A percentile compares a stretch with the other conserved stretches of the same genome.
These are phyloP conservation scores for Suaeda aralocaspica DNA, from an alignment of 148 eudicot species.

Conservation along the genomic window DNA sequence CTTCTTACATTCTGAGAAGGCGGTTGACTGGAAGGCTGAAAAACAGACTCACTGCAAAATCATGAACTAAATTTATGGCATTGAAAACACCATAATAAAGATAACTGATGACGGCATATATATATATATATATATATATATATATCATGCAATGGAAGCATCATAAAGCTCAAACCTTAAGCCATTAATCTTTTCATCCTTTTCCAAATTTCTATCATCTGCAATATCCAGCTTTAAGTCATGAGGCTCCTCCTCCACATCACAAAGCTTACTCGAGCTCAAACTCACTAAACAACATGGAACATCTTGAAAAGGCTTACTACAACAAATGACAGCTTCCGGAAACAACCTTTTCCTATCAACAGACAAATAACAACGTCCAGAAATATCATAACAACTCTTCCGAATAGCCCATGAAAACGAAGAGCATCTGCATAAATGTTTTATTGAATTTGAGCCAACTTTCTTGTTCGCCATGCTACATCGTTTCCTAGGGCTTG, in stretches of 20 bases:
- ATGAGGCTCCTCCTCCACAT: constrained; percentile 36
- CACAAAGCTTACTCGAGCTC: constrained; percentile 37
- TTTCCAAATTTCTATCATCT: constrained; percentile 27
- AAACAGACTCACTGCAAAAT: constrained; percentile 34
- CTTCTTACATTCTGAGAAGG: constrained; percentile 30
- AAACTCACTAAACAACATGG: constrained; percentile 30
- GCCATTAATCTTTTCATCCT: constrained; percentile 13
- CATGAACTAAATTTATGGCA: constrained; percentile 10
- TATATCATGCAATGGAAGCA: constrained; percentile 6
- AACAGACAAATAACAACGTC: constrained; percentile 26
- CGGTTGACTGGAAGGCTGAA: constrained; percentile 23
- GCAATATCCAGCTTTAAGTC: constrained; percentile 22
- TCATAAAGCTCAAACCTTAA: constrained; percentile 27
- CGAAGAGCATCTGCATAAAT: constrained; percentile 13
- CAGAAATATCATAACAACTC: constrained; percentile 20
- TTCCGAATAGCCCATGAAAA: constrained; percentile 17
- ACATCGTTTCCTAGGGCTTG: constrained; percentile 27
- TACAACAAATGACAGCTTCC: constrained; percentile 22
- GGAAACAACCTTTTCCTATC: constrained; percentile 20
- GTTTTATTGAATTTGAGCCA: constrained; percentile 9
- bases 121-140: not conserved
- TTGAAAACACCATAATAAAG: too few species aligned
- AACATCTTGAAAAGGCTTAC: constrained; percentile 31
- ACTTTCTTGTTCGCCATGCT: constrained; percentile 18
- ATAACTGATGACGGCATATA: too few species aligned